Evolutionary conservation across 2,329 filamentous ascomycete genomes (phyloP), one percentile per base, ranked within the genome.

Genomic region (Aspergillus sergii): DNA sequence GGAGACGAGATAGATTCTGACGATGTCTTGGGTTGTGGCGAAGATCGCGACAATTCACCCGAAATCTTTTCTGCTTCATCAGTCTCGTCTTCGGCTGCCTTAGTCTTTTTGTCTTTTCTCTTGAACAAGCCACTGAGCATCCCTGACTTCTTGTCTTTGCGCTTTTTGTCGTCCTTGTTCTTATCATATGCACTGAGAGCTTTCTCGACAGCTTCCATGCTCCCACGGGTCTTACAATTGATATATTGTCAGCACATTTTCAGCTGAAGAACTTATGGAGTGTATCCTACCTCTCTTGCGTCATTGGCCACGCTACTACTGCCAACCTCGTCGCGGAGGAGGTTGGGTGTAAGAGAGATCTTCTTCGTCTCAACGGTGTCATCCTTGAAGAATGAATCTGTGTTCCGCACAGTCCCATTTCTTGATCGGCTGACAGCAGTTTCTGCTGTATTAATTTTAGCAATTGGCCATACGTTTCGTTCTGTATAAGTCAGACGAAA

Each of bases 301-400:
- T 81, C 79, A 48, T 58, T 72, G 14, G 71, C 62, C 30, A 72
- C 62, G n/a, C 59, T 57, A 23, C 62, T 69, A 54, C 63, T 71
- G 64, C 67, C 77, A 12, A 82, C 81, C 67, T 97, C 94, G 69
- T 98, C 94, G 48, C 94, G 89, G 46, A 98, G 82, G 59, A 99
- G 81, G 70, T 96, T 96, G 1, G 95, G 95, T 4, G 95, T 99
- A 51, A 99, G 86, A 0, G 94, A 96, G 69, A 99, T 98, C 81
- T 98, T 98, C 78, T 96, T 93, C 3, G 95, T 97, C 78, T 98
- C 95, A 43, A 93, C 91, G 36, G 88, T 93, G 73, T 99, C 94
- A 73, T 98, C 95, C 78, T 93, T 96, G 84, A 97, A 97, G 83
- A 98, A 97, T 1, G 94, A 97, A 78, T 98, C 94, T 5, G 93